Evolutionary conservation across 2,329 filamentous ascomycete genomes (phyloP), one percentile per base, ranked within the genome.

Genomic region (Calonectria pteridis): DNA sequence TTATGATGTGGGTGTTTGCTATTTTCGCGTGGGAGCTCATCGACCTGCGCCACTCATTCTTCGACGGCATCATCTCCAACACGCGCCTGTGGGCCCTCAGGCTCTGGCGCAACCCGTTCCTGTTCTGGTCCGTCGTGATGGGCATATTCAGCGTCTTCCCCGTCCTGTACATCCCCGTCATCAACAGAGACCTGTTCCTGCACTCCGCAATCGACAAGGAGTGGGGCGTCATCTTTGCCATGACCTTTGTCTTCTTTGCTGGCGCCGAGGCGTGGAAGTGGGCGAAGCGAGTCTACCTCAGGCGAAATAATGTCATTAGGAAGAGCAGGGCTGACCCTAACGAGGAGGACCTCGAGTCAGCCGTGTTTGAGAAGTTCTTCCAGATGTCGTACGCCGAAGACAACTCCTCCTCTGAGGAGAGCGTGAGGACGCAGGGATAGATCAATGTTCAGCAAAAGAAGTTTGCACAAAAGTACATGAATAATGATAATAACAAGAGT

Each of bases 11-110:
- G 92, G 91, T 91, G 73, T 91, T 92, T 9, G 87, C 94, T 26
- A 90, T 94, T 84, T 88, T 93, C 37, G 92, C 92, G 0, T 94
- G 93, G 93, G 91, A 93, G 79, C 91, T 93, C 84, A 88, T 93
- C 72, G 88, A 93, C 78, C 87, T 91, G 80, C 90, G 92, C 29
- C 89, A 91, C n/a, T 92, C 89, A 14, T 91, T 94, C 83, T 94
- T 94, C 87, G 87, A 89, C 77, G 88, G 89, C 65, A 91, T 89
- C 77, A 85, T 84, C 88, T 43, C 88, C 88, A 77, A 84, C 83
- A 71, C 88, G 89, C 77, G 87, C 76, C 87, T 73, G 51, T 93
- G 91, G 91, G 74, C 90, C 73, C 74, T 84, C 58, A 88, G 92
- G 23, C 77, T 90, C 13, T 91, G 88, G 89, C 80, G 85, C 64